Evolutionary conservation across 805 yeast species (phyloP).

Genomic region (Cyberlindnera xylosilytica): DNA sequence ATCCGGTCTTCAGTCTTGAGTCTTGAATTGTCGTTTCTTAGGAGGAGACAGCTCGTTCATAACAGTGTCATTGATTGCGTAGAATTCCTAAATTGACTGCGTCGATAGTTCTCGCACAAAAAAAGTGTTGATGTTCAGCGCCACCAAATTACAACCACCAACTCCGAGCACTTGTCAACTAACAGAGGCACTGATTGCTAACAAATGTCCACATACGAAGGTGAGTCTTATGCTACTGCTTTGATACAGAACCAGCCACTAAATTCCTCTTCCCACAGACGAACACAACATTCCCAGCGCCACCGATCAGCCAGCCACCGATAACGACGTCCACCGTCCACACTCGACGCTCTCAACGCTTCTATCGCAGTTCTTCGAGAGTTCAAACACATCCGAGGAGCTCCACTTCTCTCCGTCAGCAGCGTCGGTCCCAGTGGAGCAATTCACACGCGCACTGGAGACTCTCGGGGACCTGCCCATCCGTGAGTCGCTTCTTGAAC

Average conservation of each 20-base stretch:
- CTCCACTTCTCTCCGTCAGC: slow-evolving; percentile 11
- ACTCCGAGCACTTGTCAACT: too few species aligned
- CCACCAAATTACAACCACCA: too few species aligned
- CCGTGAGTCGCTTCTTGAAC: slow-evolving; percentile 27
- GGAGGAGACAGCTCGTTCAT: too few species aligned
- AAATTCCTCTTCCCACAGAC: slow-evolving; percentile 19
- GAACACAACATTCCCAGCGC: slow-evolving; percentile 27
- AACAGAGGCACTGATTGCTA: too few species aligned
- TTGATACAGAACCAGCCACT: not conserved
- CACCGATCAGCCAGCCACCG: not conserved
- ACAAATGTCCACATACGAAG: slow-evolving; percentile 33
- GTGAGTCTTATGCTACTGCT: slow-evolving; percentile 20
- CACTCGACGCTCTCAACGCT: slow-evolving; percentile 21
- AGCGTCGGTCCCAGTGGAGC: slow-evolving; percentile 8
- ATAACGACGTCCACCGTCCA: slow-evolving; percentile 7
- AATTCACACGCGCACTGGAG: slow-evolving; percentile 18
- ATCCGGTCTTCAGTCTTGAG: too few species aligned
- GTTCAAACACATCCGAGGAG: slow-evolving; percentile 7
- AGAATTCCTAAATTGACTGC: too few species aligned
- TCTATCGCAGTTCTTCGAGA: slow-evolving; percentile 16
- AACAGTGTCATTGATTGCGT: too few species aligned
- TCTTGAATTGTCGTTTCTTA: too few species aligned
- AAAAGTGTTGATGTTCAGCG: too few species aligned
- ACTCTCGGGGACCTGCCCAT: slow-evolving; percentile 20
- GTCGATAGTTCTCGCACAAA: too few species aligned